Conservation (phyloP, 805 yeast genomes). For the Pichia sporocuriosa region DNA sequence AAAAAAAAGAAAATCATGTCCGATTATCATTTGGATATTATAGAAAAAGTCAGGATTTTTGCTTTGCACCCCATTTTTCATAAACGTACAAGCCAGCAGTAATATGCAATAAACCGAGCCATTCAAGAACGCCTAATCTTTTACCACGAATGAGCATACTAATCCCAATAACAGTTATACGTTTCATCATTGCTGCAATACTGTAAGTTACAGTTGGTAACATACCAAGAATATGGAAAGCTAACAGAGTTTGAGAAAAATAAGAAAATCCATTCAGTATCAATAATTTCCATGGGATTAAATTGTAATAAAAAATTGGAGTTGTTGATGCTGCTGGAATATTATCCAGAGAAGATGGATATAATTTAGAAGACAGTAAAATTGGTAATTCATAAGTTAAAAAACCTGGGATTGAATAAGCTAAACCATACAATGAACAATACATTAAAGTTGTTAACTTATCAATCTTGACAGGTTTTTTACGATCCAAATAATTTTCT, state of each 20-base stretch:
- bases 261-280: slow-evolving; percentile 68
- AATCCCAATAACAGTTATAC: slow-evolving; percentile 75
- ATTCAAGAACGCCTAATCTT: slow-evolving; percentile 39
- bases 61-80: slow-evolving; percentile 46
- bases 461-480: slow-evolving; percentile 42
- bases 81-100: slow-evolving; percentile 53
- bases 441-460: slow-evolving; percentile 75
- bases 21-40: slow-evolving; percentile 13
- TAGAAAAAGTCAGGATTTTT: background rate
- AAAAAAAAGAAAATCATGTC: background rate
- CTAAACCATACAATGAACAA: slow-evolving; percentile 67
- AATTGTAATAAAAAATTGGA: slow-evolving; percentile 12
- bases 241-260: slow-evolving; percentile 71
- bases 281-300: slow-evolving; percentile 42
- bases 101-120: slow-evolving; percentile 44
- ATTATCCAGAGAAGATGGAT: slow-evolving; percentile 8
- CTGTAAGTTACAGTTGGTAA: slow-evolving; percentile 82
- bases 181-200: slow-evolving; percentile 79
- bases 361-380: slow-evolving; percentile 12
- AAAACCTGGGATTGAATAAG: slow-evolving; percentile 70
- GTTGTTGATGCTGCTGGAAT: slow-evolving; percentile 1
- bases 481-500: slow-evolving; percentile 2
- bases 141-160: slow-evolving; percentile 64
- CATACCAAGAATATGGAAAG: slow-evolving; percentile 74
- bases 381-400: slow-evolving; percentile 50